Conservation (phyloP, 768 basidiomycete species). For the Asterophora parasitica region DNA sequence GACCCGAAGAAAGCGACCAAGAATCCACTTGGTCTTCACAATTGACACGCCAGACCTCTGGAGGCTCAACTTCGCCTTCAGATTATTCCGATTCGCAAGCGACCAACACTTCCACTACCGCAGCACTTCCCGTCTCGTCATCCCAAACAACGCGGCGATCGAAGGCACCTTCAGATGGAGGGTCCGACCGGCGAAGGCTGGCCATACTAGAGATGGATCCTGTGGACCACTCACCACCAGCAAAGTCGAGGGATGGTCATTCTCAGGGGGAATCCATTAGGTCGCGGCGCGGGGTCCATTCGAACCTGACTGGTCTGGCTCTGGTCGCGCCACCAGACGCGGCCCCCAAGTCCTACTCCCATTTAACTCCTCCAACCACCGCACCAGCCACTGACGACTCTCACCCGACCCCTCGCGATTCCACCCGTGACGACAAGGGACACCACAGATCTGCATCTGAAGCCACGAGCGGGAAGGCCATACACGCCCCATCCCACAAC, state of each 20-base stretch:
- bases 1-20: constrained; percentile 21
- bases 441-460: constrained; percentile 52
- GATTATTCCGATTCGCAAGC: constrained; percentile 46
- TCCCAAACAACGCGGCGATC: constrained; percentile 35
- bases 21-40: constrained; percentile 17
- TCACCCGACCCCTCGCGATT: background rate
- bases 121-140: constrained; percentile 24
- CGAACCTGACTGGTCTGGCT: constrained; percentile 47
- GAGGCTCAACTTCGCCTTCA: constrained; percentile 40
- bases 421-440: constrained; percentile 14
- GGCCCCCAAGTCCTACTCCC: constrained; percentile 46
- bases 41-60: constrained; percentile 26
- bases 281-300: constrained; percentile 36
- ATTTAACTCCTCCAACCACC: constrained; percentile 47
- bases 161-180: constrained; percentile 53
- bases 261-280: constrained; percentile 28
- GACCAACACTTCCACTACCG: constrained; percentile 14
- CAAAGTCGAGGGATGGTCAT: constrained; percentile 22
- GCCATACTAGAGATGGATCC: constrained; percentile 62
- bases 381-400: constrained; percentile 34
- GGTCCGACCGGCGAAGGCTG: constrained; percentile 59
- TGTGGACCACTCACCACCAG: constrained; percentile 23
- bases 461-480: constrained; percentile 22
- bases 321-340: constrained; percentile 74
- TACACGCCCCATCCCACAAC: constrained; percentile 30